Conservation (phyloP, 306 rosid species). For the Astragalus glycyphyllos region DNA sequence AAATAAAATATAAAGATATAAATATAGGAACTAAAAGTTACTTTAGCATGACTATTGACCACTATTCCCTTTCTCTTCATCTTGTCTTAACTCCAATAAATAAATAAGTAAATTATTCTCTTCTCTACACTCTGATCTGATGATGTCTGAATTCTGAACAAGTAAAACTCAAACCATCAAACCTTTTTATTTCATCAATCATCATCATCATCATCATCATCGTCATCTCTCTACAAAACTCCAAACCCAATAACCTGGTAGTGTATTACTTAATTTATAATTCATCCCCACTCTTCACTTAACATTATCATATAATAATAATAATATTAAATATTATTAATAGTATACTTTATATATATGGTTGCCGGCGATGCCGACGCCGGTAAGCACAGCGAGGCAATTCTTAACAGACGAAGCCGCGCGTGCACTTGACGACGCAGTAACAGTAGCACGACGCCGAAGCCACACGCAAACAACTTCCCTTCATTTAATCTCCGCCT, state of each 20-base stretch:
- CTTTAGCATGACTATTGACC: neutral
- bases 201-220: slow-evolving; percentile 34
- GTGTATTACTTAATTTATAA: neutral
- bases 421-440: slow-evolving; percentile 82
- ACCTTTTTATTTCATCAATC: neutral
- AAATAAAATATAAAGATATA: too few relatives aligned
- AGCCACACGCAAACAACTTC: slow-evolving; percentile 87
- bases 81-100: too few relatives aligned
- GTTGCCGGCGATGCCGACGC: slow-evolving; percentile 99
- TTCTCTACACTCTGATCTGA: neutral
- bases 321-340: neutral
- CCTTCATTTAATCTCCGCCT: slow-evolving; percentile 79
- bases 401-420: slow-evolving; percentile 88
- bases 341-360: slow-evolving; percentile 45
- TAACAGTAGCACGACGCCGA: slow-evolving; percentile 76
- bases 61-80: neutral
- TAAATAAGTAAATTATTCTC: too few relatives aligned
- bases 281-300: neutral
- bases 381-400: slow-evolving; percentile 87
- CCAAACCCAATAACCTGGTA: slow-evolving; percentile 37
- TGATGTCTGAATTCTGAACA: slow-evolving; percentile 25
- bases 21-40: too few relatives aligned
- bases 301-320: neutral
- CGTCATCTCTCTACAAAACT: slow-evolving; percentile 33
- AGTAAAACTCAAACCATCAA: slow-evolving; percentile 39